Base-by-base conservation (phyloP, 1,139 yeast species). In the Dujonia santamariae region DNA sequence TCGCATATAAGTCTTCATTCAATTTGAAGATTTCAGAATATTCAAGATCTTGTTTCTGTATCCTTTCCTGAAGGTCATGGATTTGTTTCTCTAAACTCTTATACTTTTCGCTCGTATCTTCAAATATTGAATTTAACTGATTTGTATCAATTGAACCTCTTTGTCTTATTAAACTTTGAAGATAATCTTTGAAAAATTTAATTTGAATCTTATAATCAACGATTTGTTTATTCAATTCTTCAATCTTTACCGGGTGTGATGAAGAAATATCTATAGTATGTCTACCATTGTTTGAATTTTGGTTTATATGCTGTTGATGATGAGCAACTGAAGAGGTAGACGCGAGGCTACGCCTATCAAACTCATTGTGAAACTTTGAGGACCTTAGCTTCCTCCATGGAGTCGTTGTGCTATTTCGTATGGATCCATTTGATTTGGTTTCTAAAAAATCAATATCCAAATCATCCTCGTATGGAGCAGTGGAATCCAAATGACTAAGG, bases 151-250 rank as follows among this genome's bases (percentile, higher is more conserved):
- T 48, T 18, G 37, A 29, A 7, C 46, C 42, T 18, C 40, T 43
- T 27, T 37, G 34, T 22, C 46, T 53, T 19, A 54, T 63, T 34
- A 66, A 41, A 32, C 56, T 57, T 35, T 64, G 73, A 3, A 70
- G 46, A 35, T 68, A 68, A 37, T 63, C 66, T 42, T 62, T 63
- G 53, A 67, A 62, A 35, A 69, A 55, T 44, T 61, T 56, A 25
- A 71, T 58, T 44, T 71, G 74, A 20, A 71, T 64, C 34, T 63
- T 59, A 44, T 67, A 69, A 14, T 69, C 61, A 1, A 71, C 60
- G 26, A 70, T 53, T 41, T 68, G 66, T 36, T 63, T 64, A 32
- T 60, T 63, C 14, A 67, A 49, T 3, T 63, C 64, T 27, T 61
- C 63, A 3, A 61, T 50, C 35, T 54, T 11, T 47, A 36, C 4